These are phyloP conservation scores for Parasitella parasitica DNA, from an alignment of 371 early-diverging fungal genomes.

Conservation along the genomic window DNA sequence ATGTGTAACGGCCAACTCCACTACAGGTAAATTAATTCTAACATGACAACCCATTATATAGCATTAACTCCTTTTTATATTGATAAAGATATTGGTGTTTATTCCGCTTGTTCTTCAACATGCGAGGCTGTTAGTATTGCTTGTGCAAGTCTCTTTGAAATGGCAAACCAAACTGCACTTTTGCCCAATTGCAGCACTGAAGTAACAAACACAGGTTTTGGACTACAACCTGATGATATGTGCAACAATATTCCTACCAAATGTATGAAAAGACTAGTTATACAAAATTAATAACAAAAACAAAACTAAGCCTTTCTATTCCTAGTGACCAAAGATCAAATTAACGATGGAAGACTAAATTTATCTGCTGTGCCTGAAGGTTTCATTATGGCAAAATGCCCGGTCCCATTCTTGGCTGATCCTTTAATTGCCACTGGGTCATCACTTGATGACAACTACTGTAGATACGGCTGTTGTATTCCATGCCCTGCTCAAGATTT, in stretches of 20 bases:
- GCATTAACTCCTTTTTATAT: not conserved
- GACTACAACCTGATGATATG: conserved; percentile 10
- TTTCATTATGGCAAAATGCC: conserved; percentile 17
- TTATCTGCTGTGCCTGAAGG: conserved; percentile 17
- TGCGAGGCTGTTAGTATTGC: conserved; percentile 6
- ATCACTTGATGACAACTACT: conserved; percentile 4
- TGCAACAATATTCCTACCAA: conserved; percentile 24
- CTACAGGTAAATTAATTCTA: conserved; percentile 12
- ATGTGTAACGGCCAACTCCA: conserved; percentile 13
- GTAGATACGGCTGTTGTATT: conserved; percentile 25
- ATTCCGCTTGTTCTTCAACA: conserved; percentile 14
- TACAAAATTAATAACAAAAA: conserved; percentile 2
- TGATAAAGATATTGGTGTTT: conserved; percentile 7
- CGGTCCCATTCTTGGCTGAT: conserved; percentile 23
- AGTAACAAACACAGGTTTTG: not conserved
- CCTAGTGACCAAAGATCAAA: conserved; percentile 16
- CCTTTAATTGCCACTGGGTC: conserved; percentile 3
- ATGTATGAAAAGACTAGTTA: conserved; percentile 7
- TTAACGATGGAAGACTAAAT: conserved; percentile 8
- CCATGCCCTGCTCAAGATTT: conserved; percentile 29
- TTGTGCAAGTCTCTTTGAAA: conserved; percentile 8
- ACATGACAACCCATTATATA: not conserved
- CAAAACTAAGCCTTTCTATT: not conserved
- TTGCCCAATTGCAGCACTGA: conserved; percentile 19
- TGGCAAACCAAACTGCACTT: not conserved